Conservation (phyloP, 2,329 filamentous ascomycete genomes). For the Coleophoma crateriformis region DNA sequence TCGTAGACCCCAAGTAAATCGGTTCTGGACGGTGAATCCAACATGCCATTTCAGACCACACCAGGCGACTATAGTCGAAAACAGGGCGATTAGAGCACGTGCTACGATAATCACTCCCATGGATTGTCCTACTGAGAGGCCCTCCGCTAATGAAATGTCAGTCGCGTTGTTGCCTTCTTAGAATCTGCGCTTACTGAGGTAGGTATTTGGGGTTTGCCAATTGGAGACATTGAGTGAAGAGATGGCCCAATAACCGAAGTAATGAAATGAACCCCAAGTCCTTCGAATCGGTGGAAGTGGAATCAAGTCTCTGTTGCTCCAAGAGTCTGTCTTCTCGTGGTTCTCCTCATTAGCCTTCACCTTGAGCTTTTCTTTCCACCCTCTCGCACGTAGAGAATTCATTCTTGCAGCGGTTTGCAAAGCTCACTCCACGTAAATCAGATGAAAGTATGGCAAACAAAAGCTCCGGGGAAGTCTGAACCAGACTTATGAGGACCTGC, state of each 20-base stretch:
- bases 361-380: slow-evolving; percentile 1
- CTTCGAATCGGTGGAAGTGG: slow-evolving; percentile 30
- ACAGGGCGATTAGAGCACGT: slow-evolving; percentile 34
- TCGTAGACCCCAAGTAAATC: slow-evolving; percentile 42
- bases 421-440: background rate
- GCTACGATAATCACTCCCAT: slow-evolving; percentile 41
- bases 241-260: slow-evolving; percentile 27
- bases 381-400: slow-evolving; percentile 1
- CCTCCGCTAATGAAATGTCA: slow-evolving; percentile 23
- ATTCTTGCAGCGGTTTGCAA: background rate
- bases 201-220: slow-evolving; percentile 42
- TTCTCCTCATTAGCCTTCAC: slow-evolving; percentile 20
- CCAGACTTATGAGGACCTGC: background rate
- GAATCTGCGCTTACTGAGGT: slow-evolving; percentile 24
- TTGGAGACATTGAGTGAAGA: slow-evolving; percentile 32
- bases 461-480: background rate
- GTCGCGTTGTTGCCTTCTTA: background rate
- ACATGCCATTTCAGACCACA: slow-evolving; percentile 44
- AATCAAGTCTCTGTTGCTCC: slow-evolving; percentile 32
- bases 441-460: background rate
- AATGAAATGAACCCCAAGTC: slow-evolving; percentile 36
- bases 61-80: slow-evolving; percentile 39
- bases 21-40: slow-evolving; percentile 43
- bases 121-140: slow-evolving; percentile 40
- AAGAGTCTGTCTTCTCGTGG: slow-evolving; percentile 39